These are phyloP conservation scores for Tricholoma bakamatsutake DNA, from an alignment of 768 basidiomycete species.

Conservation along the genomic window DNA sequence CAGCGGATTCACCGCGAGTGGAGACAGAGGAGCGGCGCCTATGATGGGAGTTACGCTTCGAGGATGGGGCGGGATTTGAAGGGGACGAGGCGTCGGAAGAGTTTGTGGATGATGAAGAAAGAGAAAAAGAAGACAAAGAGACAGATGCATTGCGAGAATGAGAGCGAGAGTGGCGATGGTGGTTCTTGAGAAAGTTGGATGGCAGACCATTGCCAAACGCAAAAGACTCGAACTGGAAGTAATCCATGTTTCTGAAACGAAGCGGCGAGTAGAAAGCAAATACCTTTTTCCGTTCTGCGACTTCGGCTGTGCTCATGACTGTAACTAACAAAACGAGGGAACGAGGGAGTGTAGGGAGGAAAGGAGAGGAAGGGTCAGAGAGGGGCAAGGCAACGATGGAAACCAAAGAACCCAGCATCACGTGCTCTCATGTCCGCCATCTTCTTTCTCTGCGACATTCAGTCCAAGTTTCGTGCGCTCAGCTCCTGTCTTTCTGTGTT, in stretches of 20 bases:
- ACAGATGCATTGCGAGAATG: conserved; percentile 67
- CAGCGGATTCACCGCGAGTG: conserved; percentile 84
- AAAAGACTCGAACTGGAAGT: conserved; percentile 63
- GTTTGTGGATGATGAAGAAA: conserved; percentile 31
- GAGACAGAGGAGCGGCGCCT: conserved; percentile 83
- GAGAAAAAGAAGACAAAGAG: conserved; percentile 40
- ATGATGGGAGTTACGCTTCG: conserved; percentile 77
- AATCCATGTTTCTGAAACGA: neutral
- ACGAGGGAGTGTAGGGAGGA: conserved; percentile 27
- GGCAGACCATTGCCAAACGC: conserved; percentile 52
- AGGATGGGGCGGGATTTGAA: conserved; percentile 25
- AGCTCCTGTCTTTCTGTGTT: neutral
- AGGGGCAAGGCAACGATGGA: conserved; percentile 15
- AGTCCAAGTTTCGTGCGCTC: conserved; percentile 62
- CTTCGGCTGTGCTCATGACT: conserved; percentile 27
- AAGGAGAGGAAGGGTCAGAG: conserved; percentile 34
- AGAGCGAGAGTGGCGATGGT: conserved; percentile 60
- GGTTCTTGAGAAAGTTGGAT: conserved; percentile 33
- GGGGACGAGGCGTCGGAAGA: conserved; percentile 28
- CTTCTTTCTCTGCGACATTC: conserved; percentile 84
- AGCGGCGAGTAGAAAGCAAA: conserved; percentile 6
- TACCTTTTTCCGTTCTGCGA: conserved; percentile 38
- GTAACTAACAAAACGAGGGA: conserved; percentile 23
- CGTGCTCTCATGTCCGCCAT: conserved; percentile 32
- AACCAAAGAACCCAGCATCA: neutral